Conservation (phyloP, 1,284 basidiomycete species). For the Bondarzewia mesenterica region DNA sequence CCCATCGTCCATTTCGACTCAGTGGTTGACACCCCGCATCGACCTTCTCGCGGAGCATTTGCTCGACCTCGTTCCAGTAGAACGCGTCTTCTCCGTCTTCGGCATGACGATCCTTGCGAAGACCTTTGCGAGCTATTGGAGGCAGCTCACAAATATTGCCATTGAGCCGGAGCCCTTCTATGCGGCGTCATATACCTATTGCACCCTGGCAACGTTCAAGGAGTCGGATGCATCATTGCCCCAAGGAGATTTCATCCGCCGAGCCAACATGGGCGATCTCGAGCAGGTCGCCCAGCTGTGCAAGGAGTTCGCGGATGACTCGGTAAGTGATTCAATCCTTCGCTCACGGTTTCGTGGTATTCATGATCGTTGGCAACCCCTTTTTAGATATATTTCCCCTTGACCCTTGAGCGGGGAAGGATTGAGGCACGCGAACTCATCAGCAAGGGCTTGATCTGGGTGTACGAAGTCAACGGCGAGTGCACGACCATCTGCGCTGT, state of each 20-base stretch:
- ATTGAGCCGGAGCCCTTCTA: slow-evolving; percentile 34
- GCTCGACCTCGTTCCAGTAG: slow-evolving; percentile 27
- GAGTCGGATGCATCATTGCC: slow-evolving; percentile 19
- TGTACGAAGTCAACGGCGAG: slow-evolving; percentile 33
- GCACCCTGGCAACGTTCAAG: slow-evolving; percentile 28
- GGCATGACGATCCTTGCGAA: slow-evolving; percentile 29
- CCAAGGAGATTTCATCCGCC: slow-evolving; percentile 20
- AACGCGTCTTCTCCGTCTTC: slow-evolving; percentile 41
- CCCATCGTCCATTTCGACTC: slow-evolving; percentile 19
- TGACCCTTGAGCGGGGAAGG: slow-evolving; percentile 25
- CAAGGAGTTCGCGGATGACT: slow-evolving; percentile 39
- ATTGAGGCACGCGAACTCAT: slow-evolving; percentile 37
- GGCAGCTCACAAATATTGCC: slow-evolving; percentile 24
- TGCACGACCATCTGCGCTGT: slow-evolving; percentile 41
- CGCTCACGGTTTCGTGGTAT: slow-evolving; percentile 5
- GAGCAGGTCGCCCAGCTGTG: slow-evolving; percentile 32
- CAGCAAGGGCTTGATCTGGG: slow-evolving; percentile 33
- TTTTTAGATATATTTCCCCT: slow-evolving; percentile 28
- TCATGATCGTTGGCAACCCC: neutral
- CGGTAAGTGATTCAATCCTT: slow-evolving; percentile 23
- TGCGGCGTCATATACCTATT: slow-evolving; percentile 32
- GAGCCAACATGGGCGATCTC: slow-evolving; percentile 26
- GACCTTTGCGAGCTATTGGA: slow-evolving; percentile 31
- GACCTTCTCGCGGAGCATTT: slow-evolving; percentile 28
- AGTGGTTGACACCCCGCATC: slow-evolving; percentile 29